These are phyloP conservation scores for Colletotrichum sp. DNA, from an alignment of 2,329 filamentous ascomycete genomes.

Conservation along the genomic window DNA sequence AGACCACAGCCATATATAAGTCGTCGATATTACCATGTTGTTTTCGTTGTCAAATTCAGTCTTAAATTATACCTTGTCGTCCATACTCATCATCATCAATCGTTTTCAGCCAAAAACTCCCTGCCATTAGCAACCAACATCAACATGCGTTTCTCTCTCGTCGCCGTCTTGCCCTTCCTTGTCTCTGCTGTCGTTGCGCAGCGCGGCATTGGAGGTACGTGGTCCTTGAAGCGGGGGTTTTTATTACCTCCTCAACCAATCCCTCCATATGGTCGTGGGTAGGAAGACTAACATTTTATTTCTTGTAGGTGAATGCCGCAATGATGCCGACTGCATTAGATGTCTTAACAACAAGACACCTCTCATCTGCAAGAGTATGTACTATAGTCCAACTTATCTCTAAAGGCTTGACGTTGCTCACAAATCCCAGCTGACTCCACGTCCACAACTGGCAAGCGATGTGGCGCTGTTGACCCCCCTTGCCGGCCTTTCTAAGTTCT, in stretches of 20 bases:
- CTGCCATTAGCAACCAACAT: background rate
- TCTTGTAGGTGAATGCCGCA: background rate
- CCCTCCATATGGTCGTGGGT: accelerated
- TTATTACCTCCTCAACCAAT: background rate
- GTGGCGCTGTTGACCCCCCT: background rate
- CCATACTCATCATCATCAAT: background rate
- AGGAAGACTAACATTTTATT: background rate
- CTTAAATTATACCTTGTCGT: background rate
- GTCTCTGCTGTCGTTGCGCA: background rate
- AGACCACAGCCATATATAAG: background rate
- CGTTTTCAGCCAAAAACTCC: background rate
- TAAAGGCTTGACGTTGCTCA: background rate
- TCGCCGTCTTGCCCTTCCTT: background rate
- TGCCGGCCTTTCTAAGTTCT: background rate
- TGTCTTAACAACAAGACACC: background rate
- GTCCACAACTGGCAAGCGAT: background rate
- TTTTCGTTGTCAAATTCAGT: accelerated
- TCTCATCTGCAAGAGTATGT: background rate
- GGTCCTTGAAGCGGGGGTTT: background rate
- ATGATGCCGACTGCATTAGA: background rate
- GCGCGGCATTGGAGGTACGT: background rate
- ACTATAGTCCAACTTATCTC: too few species aligned
- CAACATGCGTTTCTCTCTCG: background rate
- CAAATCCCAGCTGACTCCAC: background rate
- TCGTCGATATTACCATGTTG: background rate